Percentiles rank a stretch among this genome's conserved stretches.
phyloP scores from a whole-genome alignment of 306 rosid species.

The Cicer pinnatifidum region DNA sequence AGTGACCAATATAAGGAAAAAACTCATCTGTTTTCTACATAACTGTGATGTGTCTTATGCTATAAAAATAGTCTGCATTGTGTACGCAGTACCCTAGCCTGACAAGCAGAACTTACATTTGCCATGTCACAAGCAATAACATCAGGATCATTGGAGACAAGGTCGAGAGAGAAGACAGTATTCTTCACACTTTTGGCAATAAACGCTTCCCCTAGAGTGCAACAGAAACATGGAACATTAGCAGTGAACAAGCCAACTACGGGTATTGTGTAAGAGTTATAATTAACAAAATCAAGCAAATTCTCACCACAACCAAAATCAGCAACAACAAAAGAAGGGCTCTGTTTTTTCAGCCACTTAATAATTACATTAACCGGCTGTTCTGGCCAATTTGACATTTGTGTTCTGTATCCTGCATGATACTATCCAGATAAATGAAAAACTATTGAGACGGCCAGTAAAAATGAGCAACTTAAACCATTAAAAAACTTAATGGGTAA shows the following conservation, averaged over 20 bases:
- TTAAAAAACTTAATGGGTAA: not conserved
- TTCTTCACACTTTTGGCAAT: slow-evolving; percentile 81
- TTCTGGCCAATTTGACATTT: slow-evolving; percentile 96
- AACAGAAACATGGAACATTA: slow-evolving; percentile 35
- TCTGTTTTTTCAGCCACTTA: slow-evolving; percentile 76
- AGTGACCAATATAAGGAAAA: slow-evolving; percentile 14
- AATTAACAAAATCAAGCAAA: slow-evolving; percentile 10
- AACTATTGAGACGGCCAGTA: slow-evolving; percentile 39
- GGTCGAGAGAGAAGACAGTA: slow-evolving; percentile 88
- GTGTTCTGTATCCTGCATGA: slow-evolving; percentile 91
- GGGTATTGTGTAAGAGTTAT: not conserved
- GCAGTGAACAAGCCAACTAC: slow-evolving; percentile 23
- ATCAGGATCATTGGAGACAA: slow-evolving; percentile 76
- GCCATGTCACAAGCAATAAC: slow-evolving; percentile 93
- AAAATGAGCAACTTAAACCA: slow-evolving; percentile 25
- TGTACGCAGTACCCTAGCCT: not conserved
- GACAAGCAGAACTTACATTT: slow-evolving; percentile 60
- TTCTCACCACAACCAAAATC: slow-evolving; percentile 97
- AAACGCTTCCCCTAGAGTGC: slow-evolving; percentile 84
- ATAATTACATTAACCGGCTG: slow-evolving; percentile 78
- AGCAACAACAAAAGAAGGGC: slow-evolving; percentile 76
- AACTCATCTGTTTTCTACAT: slow-evolving; percentile 1
- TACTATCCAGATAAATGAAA: slow-evolving; percentile 65
- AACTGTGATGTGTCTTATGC: not conserved
- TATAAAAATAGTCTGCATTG: not conserved